Conservation (phyloP, 2,329 filamentous ascomycete genomes). For the Scolecobasidium constrictum region DNA sequence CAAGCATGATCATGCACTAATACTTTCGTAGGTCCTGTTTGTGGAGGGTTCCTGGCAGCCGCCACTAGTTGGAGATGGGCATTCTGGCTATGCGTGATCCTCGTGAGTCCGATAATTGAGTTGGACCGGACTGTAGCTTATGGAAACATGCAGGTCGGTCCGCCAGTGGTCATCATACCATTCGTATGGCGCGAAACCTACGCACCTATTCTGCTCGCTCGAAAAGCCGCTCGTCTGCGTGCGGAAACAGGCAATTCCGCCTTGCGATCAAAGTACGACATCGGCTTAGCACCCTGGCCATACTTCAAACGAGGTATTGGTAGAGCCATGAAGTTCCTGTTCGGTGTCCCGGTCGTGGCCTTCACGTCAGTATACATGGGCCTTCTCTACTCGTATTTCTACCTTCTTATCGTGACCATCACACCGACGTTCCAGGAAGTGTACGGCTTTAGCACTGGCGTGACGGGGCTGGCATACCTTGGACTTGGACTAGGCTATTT, state of each 20-base stretch:
- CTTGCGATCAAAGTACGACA: slow-evolving; percentile 29
- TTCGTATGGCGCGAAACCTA: slow-evolving; percentile 39
- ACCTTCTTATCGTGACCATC: slow-evolving; percentile 36
- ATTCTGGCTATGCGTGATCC: slow-evolving; percentile 30
- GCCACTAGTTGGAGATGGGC: slow-evolving; percentile 36
- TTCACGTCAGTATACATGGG: slow-evolving; percentile 24
- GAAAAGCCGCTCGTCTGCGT: slow-evolving; percentile 36
- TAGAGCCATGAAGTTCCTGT: slow-evolving; percentile 27
- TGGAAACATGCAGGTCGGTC: not conserved
- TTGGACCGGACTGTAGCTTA: slow-evolving; percentile 49
- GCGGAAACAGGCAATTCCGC: slow-evolving; percentile 40
- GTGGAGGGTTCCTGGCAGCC: slow-evolving; percentile 34
- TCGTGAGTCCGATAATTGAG: slow-evolving; percentile 37
- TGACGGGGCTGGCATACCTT: slow-evolving; percentile 29
- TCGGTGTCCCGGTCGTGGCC: slow-evolving; percentile 23
- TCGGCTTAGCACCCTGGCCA: slow-evolving; percentile 22
- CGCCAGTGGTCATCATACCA: slow-evolving; percentile 14
- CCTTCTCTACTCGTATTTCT: slow-evolving; percentile 25
- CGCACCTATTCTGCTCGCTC: slow-evolving; percentile 34
- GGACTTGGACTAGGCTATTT: slow-evolving; percentile 30
- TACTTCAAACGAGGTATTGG: slow-evolving; percentile 33
- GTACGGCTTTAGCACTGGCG: slow-evolving; percentile 28
- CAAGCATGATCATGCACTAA: no score
- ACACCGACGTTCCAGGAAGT: slow-evolving; percentile 28
- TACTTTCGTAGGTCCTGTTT: slow-evolving; percentile 37